Conservation (phyloP, 2,329 filamentous ascomycete genomes). For the Trichoderma semiorbis region DNA sequence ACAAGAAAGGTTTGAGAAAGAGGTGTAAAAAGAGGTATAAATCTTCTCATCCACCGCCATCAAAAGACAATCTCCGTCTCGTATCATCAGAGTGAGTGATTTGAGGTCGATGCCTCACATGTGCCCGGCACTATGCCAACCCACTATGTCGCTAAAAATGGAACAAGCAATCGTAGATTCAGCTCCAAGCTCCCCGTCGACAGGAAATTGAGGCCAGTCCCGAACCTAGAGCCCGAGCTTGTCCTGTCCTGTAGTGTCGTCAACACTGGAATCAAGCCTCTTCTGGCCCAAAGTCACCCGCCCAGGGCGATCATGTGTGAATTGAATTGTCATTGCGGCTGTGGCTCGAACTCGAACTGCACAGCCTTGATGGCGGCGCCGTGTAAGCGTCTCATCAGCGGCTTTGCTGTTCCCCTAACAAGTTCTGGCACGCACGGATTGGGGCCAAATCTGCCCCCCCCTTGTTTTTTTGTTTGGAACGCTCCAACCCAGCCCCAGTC, state of each 20-base stretch:
- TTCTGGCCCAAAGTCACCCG: neutral
- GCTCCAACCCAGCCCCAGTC: neutral
- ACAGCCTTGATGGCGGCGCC: slow-evolving; percentile 11
- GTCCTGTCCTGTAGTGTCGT: neutral
- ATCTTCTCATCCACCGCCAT: no score
- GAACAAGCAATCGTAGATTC: neutral
- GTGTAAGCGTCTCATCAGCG: slow-evolving; percentile 14
- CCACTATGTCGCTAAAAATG: neutral
- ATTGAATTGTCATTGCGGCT: neutral
- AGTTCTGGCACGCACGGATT: neutral
- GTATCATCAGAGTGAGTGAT: neutral
- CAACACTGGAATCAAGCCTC: neutral
- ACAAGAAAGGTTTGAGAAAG: neutral
- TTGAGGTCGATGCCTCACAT: neutral
- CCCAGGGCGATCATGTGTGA: neutral
- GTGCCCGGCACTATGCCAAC: neutral
- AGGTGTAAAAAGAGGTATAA: neutral
- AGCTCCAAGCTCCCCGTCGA: neutral
- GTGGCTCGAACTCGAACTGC: neutral
- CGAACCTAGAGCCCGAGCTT: neutral
- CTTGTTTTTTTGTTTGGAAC: neutral
- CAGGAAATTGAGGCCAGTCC: neutral
- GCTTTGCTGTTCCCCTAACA: neutral
- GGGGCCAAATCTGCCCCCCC: slow-evolving; percentile 11
- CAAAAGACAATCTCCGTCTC: neutral